phyloP scores from a whole-genome alignment of 306 rosid genomes.

The Coriaria nepalensis region DNA sequence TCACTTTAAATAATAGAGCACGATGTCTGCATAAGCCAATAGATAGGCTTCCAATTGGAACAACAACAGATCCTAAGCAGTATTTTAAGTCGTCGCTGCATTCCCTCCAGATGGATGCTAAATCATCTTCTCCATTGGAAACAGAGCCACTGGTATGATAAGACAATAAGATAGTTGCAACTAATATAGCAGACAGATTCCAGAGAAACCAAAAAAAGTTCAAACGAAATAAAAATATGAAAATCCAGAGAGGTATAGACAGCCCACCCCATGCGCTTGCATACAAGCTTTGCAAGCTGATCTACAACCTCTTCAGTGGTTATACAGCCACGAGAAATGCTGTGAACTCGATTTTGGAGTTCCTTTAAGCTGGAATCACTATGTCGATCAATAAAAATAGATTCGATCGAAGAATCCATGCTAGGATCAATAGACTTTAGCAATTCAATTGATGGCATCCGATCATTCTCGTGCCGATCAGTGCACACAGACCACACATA shows the following conservation, averaged over 20 bases:
- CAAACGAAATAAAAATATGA: constrained; percentile 5
- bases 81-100: constrained; percentile 71
- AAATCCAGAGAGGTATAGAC: constrained; percentile 6
- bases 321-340: constrained; percentile 56
- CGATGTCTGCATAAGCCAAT: constrained; percentile 97
- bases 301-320: constrained; percentile 78
- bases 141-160: constrained; percentile 73
- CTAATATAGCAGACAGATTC: not conserved
- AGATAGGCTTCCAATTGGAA: constrained; percentile 89
- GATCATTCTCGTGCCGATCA: constrained; percentile 75
- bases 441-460: constrained; percentile 74
- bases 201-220: constrained; percentile 12
- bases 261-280: constrained; percentile 87
- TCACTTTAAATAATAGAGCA: constrained; percentile 84
- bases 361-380: constrained; percentile 80
- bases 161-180: constrained; percentile 35
- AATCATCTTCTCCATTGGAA: constrained; percentile 54
- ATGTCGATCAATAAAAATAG: constrained; percentile 61
- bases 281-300: constrained; percentile 83
- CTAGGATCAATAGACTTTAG: constrained; percentile 59
- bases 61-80: constrained; percentile 80
- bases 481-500: constrained; percentile 87
- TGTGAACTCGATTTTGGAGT: constrained; percentile 50
- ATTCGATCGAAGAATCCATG: constrained; percentile 61
- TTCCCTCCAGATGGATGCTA: constrained; percentile 64